A percentile compares a stretch with the other conserved stretches of the same genome.
phyloP scores from a whole-genome alignment of 2,329 filamentous ascomycete genomes.

The Neurospora sp. region DNA sequence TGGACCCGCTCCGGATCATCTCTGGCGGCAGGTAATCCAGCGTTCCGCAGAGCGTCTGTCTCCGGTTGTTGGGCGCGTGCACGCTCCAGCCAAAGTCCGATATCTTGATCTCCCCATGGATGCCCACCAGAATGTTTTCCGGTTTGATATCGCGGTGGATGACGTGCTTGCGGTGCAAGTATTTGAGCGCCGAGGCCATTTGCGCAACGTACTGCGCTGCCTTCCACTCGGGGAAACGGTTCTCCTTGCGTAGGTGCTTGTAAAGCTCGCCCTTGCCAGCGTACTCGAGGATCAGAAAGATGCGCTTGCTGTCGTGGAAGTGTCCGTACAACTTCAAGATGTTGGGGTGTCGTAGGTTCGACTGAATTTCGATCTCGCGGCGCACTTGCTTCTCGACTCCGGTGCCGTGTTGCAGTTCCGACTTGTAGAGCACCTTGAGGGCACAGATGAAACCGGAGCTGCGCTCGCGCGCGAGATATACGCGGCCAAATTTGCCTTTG shows the following conservation, averaged over 20 bases:
- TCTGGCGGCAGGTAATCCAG: constrained; percentile 95
- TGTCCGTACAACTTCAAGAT: constrained; percentile 76
- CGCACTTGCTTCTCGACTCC: constrained; percentile 77
- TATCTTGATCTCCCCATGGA: constrained; percentile 97
- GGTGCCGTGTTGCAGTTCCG: constrained; percentile 66
- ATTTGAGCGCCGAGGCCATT: constrained; percentile 81
- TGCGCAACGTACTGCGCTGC: constrained; percentile 81
- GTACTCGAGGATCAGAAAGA: constrained; percentile 81
- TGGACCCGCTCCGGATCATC: constrained; percentile 78
- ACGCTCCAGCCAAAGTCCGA: constrained; percentile 98
- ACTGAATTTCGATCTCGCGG: constrained; percentile 83
- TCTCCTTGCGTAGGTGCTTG: constrained; percentile 72
- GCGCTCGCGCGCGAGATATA: constrained; percentile 75
- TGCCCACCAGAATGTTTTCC: constrained; percentile 91
- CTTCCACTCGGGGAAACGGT: constrained; percentile 75
- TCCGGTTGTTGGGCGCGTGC: constrained; percentile 87
- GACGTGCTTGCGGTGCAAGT: constrained; percentile 92
- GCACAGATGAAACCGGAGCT: constrained; percentile 75
- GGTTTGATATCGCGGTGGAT: constrained; percentile 98
- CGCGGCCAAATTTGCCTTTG: constrained; percentile 80
- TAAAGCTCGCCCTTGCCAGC: constrained; percentile 80
- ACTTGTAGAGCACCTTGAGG: constrained; percentile 79
- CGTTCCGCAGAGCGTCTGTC: constrained; percentile 94
- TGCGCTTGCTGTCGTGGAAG: constrained; percentile 81
- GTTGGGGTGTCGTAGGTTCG: constrained; percentile 76